phyloP scores from a whole-genome alignment of 2,329 filamentous ascomycete species.

The Paraphaeosphaeria sporulosa region DNA sequence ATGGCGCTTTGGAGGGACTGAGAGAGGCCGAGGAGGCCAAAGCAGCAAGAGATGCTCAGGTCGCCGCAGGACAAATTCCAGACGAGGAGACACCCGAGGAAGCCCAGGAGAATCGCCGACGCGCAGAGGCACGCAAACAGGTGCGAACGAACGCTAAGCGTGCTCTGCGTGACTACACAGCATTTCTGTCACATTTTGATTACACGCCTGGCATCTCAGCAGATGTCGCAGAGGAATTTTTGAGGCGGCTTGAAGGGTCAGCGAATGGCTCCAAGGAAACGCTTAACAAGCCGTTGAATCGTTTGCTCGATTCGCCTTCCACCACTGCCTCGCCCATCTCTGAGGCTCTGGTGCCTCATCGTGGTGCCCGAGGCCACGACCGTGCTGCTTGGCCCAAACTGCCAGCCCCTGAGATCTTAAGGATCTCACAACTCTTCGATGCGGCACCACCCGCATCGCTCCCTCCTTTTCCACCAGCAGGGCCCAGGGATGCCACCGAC shows the following conservation, averaged over 20 bases:
- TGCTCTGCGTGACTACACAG: slow-evolving; percentile 76
- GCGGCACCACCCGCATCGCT: slow-evolving; percentile 71
- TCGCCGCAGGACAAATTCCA: slow-evolving; percentile 36
- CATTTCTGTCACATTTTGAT: slow-evolving; percentile 76
- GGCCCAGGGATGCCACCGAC: slow-evolving; percentile 38
- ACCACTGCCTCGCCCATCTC: slow-evolving; percentile 33
- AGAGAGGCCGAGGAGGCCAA: slow-evolving; percentile 49
- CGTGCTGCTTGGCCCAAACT: slow-evolving; percentile 55
- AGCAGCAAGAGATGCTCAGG: slow-evolving; percentile 31
- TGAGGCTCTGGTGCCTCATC: slow-evolving; percentile 56
- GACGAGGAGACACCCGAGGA: slow-evolving; percentile 54
- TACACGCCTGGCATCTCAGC: slow-evolving; percentile 76
- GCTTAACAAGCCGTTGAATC: slow-evolving; percentile 22
- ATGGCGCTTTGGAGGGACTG: slow-evolving; percentile 62
- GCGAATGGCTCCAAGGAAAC: slow-evolving; percentile 29
- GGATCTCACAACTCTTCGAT: slow-evolving; percentile 73
- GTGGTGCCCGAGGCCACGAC: slow-evolving; percentile 39
- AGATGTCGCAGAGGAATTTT: slow-evolving; percentile 64
- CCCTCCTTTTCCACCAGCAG: slow-evolving; percentile 67
- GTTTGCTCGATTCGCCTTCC: slow-evolving; percentile 36
- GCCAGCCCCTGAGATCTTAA: slow-evolving; percentile 60
- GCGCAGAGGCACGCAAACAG: slow-evolving; percentile 69
- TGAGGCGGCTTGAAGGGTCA: slow-evolving; percentile 36
- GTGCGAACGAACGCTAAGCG: slow-evolving; percentile 79
- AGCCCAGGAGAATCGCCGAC: slow-evolving; percentile 55